Base-by-base conservation (phyloP, 345 rosid genomes). In the Hirschfeldia incana region DNA sequence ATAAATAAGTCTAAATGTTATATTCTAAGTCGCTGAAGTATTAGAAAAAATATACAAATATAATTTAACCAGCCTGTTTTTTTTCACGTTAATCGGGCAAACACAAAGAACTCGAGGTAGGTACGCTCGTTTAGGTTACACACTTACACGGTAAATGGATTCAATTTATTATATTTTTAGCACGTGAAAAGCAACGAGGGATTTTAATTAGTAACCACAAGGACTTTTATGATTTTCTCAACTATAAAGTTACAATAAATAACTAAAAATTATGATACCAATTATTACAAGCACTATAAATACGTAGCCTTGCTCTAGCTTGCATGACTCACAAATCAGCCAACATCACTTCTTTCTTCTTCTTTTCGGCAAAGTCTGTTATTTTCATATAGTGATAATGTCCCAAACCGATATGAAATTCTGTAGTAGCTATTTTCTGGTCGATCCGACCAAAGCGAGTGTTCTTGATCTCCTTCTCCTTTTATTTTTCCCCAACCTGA, bases 381-480 rank as follows among this genome's bases (percentile, higher is more conserved):
- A 37, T 49, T 39, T 70, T 10, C 58, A 72, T 66, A 32, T 67
- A 59, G 37, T 33, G 70, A 73, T 16, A 51, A 73, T 79, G 78
- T 73, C 74, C 0, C 3, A 74, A 79, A 15, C 74, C 65, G 32
- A 74, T 11, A 74, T 74, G 78, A 75, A 55, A 4, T 78, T 78
- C 39, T 70, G 67, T 61, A 49, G 80, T 58, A 61, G 36, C 44
- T 82, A 81, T 74, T 53, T 87, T 29, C 34, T 66, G 16, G 72
- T 89, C 9, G 80, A 84, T 70, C 87, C 89, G 0, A 66, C 73
- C 29, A 84, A 88, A 65, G 89, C 88, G 27, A 81, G 84, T 62
- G 44, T 78, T 32, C 1, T 82, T 34, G 87, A 88, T 78, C 74
- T 85, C 8, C 9, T 77, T 39, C 65, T 68, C 29, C 84, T 89